Base-by-base conservation (phyloP, 1,139 yeast species). In the Suhomyces wounanorum region DNA sequence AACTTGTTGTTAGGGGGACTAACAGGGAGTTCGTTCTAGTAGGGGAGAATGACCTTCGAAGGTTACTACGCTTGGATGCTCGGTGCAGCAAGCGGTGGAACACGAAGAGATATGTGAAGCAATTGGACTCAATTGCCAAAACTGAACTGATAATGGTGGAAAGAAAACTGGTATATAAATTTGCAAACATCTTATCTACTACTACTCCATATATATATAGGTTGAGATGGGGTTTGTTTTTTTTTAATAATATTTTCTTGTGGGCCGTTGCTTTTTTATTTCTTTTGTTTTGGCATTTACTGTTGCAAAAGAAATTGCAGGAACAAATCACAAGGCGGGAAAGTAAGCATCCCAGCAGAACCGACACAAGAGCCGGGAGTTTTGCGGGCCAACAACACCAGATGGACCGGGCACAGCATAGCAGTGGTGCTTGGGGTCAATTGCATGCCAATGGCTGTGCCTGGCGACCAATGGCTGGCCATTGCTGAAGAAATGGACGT, bases 241-340 rank as follows among this genome's bases (percentile, higher is more conserved):
- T 49, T 45, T 45, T 21, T 41, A n/a, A 10, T 26, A 10, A 26
- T 49, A 39, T 46, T 49, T 44, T 46, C 28, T 42, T 41, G 11
- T 30, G 33, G 40, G 52, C 50, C 52, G 52, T 49, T 49, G 49
- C 52, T 49, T 49, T 49, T 49, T 35, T 26, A 43, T 49, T 49
- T 38, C 49, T 49, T 49, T 39, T 39, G 40, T 21, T 18, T 39
- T 39, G 14, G 30, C 28, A 46, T 46, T 43, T 46, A 47, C 52
- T 43, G 43, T 50, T 46, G 48, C 52, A 49, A 49, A 49, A 49
- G 52, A 49, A 49, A 49, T 46, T 42, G 40, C 23, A 30, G 30
- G 44, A 40, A 37, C 52, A 40, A 49, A 49, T 49, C 49, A 49
- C 47, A 42, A 38, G 44, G 38, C 46, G 49, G 43, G 40, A 49